Evolutionary conservation across 2,329 filamentous ascomycete genomes (phyloP), one percentile per base, ranked within the genome.

Genomic region (Thelonectria discophora): DNA sequence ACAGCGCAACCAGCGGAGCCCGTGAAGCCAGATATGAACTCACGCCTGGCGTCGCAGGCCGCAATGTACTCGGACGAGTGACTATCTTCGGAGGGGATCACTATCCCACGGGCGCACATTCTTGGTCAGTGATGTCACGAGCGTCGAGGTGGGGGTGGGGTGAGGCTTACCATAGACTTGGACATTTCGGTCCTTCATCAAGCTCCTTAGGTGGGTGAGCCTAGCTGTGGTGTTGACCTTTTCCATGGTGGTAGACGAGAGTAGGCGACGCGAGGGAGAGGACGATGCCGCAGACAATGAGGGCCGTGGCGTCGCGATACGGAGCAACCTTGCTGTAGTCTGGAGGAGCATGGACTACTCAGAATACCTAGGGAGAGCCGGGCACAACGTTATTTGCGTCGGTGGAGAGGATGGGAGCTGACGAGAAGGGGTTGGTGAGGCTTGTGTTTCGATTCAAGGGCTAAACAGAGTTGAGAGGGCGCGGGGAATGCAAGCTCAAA

Each of bases 1-100:
- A 99, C 90, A 40, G 94, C 95, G 66, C 92, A 97, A 60, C 95
- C 95, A 45, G 95, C 94, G 10, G 95, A 99, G 57, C 95, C 95
- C 60, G 92, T 93, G 78, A 99, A 99, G 24, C 95, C 94, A 63
- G 89, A 94, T 70, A 99, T 97, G 74, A 90, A 97, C 75, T 90
- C 92, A 82, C 95, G 89, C 69, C 95, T 89, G 63, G 86, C 94
- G 81, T 99, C 95, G 76, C 93, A 97, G n/a, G 90, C 89, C 52
- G 95, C 95, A 77, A 97, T 97, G 78, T 99, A 99, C 81, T 99
- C 95, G 69, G 94, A 98, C 69, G 94, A 92, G 77, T 99, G 95
- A 75, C 92, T 94, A 77, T 99, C 95, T 85, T 98, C 95, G 34
- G 94, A 97, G 1, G 95, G 95, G 7, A 98, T 87, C 74, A 99